phyloP scores from a whole-genome alignment of 306 rosid species.

The Cicer cuneatum region DNA sequence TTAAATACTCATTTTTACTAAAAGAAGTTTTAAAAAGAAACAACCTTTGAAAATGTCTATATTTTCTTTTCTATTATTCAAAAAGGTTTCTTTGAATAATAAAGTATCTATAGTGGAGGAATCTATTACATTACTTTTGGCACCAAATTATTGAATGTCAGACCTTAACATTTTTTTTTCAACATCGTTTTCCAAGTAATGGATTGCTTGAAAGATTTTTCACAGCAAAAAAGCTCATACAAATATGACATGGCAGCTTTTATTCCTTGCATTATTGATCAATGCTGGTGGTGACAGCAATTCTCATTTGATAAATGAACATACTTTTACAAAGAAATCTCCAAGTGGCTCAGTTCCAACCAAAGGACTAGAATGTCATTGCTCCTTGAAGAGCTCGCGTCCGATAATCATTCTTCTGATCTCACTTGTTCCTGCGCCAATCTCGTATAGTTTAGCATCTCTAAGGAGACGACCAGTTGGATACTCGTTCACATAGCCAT shows the following conservation, averaged over 20 bases:
- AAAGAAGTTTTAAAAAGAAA: neutral
- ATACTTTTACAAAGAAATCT: conserved; percentile 35
- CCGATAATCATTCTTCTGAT: conserved; percentile 93
- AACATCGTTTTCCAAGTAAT: neutral
- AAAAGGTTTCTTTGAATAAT: neutral
- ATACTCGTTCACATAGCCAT: conserved; percentile 93
- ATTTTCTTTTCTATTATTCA: neutral
- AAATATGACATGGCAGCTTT: conserved; percentile 1
- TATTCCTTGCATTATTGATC: conserved; percentile 23
- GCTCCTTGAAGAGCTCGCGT: conserved; percentile 83
- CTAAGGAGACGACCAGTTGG: conserved; percentile 84
- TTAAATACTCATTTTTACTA: neutral
- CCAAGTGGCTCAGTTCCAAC: conserved; percentile 9
- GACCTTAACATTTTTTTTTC: conserved; percentile 13
- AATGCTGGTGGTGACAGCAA: conserved; percentile 23
- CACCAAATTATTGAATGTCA: neutral
- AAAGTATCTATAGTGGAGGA: neutral
- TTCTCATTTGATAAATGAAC: conserved; percentile 39
- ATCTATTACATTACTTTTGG: neutral
- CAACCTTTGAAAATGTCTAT: neutral
- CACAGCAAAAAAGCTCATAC: neutral
- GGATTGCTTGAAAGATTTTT: conserved; percentile 12
- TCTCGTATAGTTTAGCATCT: conserved; percentile 88
- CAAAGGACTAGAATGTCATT: conserved; percentile 47
- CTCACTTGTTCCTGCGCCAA: conserved; percentile 94